A percentile compares a stretch with the other conserved stretches of the same genome.
Evolutionary conservation across 805 yeast species (phyloP).

Genomic region (Wickerhamomyces canadensis): DNA sequence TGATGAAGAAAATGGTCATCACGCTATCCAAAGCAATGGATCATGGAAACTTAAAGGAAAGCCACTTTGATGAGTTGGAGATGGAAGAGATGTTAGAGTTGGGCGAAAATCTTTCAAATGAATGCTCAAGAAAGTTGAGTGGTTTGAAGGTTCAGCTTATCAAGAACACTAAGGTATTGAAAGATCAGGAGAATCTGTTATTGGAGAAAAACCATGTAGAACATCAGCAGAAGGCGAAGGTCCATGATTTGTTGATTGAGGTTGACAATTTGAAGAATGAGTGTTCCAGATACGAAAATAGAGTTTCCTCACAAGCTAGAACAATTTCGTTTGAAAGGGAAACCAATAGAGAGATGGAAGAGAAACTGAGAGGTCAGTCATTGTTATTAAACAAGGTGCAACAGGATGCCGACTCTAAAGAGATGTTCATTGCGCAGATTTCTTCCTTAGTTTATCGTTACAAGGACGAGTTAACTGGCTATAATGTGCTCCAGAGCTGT

Average conservation of each 20-base stretch:
- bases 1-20: not conserved
- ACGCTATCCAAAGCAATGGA: not conserved
- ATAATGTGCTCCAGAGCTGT: no score
- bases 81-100: not conserved
- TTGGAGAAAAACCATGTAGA: not conserved
- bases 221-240: not conserved
- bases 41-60: not conserved
- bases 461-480: not conserved
- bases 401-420: not conserved
- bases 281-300: not conserved
- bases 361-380: not conserved
- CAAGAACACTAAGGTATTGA: not conserved
- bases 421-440: not conserved
- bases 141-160: not conserved
- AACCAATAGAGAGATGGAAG: not conserved
- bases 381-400: not conserved
- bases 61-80: not conserved
- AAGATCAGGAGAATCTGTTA: not conserved
- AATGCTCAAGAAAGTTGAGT: not conserved
- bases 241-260: not conserved
- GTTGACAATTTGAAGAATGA: not conserved
- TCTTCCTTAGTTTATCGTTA: not conserved
- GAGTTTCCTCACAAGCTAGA: not conserved
- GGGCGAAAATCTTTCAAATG: not conserved
- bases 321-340: not conserved